These are phyloP conservation scores for Pholiota molesta DNA, from an alignment of 768 basidiomycete species.

Conservation along the genomic window DNA sequence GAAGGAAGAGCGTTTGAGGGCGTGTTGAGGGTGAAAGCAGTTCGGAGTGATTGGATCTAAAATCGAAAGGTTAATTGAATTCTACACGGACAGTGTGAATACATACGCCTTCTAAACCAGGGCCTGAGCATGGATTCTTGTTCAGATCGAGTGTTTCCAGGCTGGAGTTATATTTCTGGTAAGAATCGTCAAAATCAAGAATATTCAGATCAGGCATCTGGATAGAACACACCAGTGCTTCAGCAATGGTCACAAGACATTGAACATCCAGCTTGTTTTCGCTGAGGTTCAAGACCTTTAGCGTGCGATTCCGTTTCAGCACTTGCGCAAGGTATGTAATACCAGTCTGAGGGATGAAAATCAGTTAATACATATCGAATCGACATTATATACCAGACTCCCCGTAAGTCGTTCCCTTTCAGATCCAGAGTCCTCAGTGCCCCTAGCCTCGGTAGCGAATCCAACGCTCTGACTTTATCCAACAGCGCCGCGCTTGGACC, in stretches of 20 bases:
- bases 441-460: conserved; percentile 83
- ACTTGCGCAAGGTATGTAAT: conserved; percentile 94
- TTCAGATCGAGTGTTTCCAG: conserved; percentile 94
- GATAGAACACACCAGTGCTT: conserved; percentile 71
- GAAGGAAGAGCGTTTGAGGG: conserved; percentile 95
- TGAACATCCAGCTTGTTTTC: conserved; percentile 92
- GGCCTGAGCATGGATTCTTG: conserved; percentile 92
- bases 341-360: conserved; percentile 54
- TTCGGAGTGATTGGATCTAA: conserved; percentile 86
- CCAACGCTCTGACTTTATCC: conserved; percentile 89
- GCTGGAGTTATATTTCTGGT: conserved; percentile 90
- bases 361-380: neutral
- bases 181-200: neutral
- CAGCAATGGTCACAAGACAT: conserved; percentile 80
- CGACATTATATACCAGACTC: conserved; percentile 32
- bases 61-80: neutral
- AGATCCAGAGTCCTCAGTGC: conserved; percentile 88
- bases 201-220: neutral
- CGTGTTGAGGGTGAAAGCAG: conserved; percentile 92
- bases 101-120: conserved; percentile 86
- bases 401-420: conserved; percentile 89
- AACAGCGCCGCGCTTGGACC: conserved; percentile 78
- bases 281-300: conserved; percentile 91
- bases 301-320: conserved; percentile 91
- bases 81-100: neutral